Conservation (phyloP, 371 early-diverging fungal genomes). For the Phascolomyces articulosus region DNA sequence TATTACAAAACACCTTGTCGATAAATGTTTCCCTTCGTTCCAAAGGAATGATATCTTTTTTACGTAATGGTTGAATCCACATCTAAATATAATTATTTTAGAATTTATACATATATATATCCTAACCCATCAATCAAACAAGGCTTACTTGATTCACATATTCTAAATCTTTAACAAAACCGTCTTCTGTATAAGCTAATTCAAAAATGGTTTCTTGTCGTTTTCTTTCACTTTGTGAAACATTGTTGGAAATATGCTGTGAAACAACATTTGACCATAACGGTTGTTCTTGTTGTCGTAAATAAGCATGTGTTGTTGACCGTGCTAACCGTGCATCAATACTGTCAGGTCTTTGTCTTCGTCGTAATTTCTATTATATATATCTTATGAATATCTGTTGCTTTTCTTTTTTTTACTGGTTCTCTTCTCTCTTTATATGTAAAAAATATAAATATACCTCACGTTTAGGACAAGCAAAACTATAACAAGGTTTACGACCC, state of each 20-base stretch:
- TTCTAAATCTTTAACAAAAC: slow-evolving; percentile 82
- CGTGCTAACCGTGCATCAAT: slow-evolving; percentile 10
- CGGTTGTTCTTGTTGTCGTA: slow-evolving; percentile 14
- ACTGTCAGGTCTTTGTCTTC: slow-evolving; percentile 6
- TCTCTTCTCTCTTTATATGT: no score
- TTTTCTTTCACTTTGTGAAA: slow-evolving; percentile 70
- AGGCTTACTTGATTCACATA: slow-evolving; percentile 35
- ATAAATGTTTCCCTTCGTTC: slow-evolving; percentile 70
- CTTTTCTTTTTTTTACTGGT: not conserved
- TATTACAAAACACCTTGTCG: slow-evolving; percentile 79
- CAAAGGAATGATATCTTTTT: slow-evolving; percentile 65
- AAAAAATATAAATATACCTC: no score
- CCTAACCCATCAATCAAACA: no score
- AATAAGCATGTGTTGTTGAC: slow-evolving; percentile 20
- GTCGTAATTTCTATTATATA: not conserved
- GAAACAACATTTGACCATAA: slow-evolving; percentile 24
- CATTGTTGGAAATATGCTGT: slow-evolving; percentile 11
- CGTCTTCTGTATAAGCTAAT: slow-evolving; percentile 86
- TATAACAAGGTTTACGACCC: slow-evolving; percentile 74
- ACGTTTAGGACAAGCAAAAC: slow-evolving; percentile 70
- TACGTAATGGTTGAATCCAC: slow-evolving; percentile 77
- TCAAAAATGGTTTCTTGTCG: slow-evolving; percentile 94
- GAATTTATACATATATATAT: not conserved
- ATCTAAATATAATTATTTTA: slow-evolving; percentile 35
- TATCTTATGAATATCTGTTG: no score